phyloP scores from a whole-genome alignment of 148 eudicot species.

The Vaccinium macrocarpon region DNA sequence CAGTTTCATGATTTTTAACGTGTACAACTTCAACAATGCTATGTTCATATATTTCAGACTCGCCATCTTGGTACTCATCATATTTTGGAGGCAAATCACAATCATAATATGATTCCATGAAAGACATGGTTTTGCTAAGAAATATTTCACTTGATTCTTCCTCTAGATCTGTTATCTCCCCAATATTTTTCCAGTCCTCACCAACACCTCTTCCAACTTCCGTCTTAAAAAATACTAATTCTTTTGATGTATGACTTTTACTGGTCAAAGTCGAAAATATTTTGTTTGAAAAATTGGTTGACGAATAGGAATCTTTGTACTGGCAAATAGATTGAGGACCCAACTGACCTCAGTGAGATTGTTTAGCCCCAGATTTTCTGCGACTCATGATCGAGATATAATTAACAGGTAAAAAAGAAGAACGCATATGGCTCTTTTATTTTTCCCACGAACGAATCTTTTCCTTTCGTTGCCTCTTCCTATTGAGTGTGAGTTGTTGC shows the following conservation, averaged over 20 bases:
- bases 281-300: background rate
- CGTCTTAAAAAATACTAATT: background rate
- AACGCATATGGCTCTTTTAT: background rate
- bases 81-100: background rate
- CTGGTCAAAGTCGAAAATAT: background rate
- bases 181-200: background rate
- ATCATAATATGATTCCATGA: background rate
- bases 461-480: background rate
- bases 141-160: background rate
- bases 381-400: background rate
- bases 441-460: background rate
- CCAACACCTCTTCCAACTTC: background rate
- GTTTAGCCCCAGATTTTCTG: background rate
- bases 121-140: background rate
- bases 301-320: background rate
- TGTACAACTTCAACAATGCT: background rate
- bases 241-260: background rate
- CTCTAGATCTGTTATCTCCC: background rate
- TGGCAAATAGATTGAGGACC: background rate
- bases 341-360: background rate
- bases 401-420: background rate
- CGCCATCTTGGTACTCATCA: background rate
- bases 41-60: background rate
- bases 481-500: background rate
- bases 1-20: background rate